phyloP scores from a whole-genome alignment of 1,284 basidiomycete genomes.

The Psilocybe mexicana region DNA sequence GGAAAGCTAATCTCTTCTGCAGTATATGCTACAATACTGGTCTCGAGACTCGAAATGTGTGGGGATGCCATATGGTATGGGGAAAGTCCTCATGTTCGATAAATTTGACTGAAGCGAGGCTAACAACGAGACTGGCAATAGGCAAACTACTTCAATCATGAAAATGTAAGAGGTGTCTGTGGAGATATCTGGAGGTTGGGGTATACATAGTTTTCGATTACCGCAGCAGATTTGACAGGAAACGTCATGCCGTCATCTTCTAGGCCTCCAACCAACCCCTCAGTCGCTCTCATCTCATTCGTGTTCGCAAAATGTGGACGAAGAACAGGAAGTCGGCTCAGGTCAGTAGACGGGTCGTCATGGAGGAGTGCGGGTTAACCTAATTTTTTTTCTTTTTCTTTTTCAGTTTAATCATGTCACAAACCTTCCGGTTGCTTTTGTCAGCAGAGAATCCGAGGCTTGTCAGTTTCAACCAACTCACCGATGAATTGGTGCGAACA shows the following conservation, averaged over 20 bases:
- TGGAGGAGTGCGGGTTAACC: no score
- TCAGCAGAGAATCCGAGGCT: not conserved
- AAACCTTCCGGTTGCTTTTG: no score
- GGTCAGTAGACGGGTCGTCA: no score
- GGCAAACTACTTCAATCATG: not conserved
- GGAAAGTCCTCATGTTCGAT: not conserved
- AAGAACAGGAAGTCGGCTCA: no score
- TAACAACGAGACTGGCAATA: not conserved
- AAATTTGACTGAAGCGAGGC: no score
- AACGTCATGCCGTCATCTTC: conserved; percentile 20
- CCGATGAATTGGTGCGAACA: not conserved
- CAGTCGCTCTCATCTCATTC: not conserved
- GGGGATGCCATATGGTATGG: not conserved
- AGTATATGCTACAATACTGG: not conserved
- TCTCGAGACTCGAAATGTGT: not conserved
- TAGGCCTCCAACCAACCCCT: not conserved
- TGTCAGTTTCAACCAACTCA: not conserved
- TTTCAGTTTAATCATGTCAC: no score
- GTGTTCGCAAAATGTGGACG: no score
- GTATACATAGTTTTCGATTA: not conserved
- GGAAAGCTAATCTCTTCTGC: conserved; percentile 1
- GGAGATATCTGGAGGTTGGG: not conserved
- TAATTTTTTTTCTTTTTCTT: no score
- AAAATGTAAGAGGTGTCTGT: not conserved
- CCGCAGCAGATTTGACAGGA: conserved; percentile 19